Percentiles rank a stretch among this genome's conserved stretches.
phyloP scores from a whole-genome alignment of 164 flowering plant genomes.

The Berberis vulgaris region DNA sequence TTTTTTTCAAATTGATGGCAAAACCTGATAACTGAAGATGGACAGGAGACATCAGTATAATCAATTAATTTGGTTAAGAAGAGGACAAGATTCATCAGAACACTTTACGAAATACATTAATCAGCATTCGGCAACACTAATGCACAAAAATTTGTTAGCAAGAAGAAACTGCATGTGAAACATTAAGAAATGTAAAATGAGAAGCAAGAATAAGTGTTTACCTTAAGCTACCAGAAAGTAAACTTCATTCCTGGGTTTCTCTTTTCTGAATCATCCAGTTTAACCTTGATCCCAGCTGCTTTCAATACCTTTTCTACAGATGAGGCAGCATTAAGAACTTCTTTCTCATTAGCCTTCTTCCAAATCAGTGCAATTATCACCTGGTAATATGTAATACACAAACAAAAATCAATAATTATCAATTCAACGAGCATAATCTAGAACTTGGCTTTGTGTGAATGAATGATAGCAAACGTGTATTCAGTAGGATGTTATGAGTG shows the following conservation, averaged over 20 bases:
- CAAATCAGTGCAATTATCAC: slow-evolving; percentile 88
- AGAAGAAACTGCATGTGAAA: not conserved
- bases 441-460: no score
- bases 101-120: no score
- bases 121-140: no score
- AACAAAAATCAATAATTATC: not conserved
- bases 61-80: no score
- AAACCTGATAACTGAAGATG: no score
- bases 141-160: no score
- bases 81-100: no score
- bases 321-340: slow-evolving; percentile 64
- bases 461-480: no score
- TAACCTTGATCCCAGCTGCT: slow-evolving; percentile 63
- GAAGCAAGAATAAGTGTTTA: slow-evolving; percentile 14
- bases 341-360: slow-evolving; percentile 65
- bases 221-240: slow-evolving; percentile 99
- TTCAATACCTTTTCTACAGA: slow-evolving; percentile 44
- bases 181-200: not conserved
- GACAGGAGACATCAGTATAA: no score
- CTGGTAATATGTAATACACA: slow-evolving; percentile 23
- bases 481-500: no score
- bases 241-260: slow-evolving; percentile 97
- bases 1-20: no score
- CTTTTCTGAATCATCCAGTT: slow-evolving; percentile 83
- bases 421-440: not conserved